phyloP scores from a whole-genome alignment of 202 grass and related monocot species.

The Bolboschoenoplectus hybrid region DNA sequence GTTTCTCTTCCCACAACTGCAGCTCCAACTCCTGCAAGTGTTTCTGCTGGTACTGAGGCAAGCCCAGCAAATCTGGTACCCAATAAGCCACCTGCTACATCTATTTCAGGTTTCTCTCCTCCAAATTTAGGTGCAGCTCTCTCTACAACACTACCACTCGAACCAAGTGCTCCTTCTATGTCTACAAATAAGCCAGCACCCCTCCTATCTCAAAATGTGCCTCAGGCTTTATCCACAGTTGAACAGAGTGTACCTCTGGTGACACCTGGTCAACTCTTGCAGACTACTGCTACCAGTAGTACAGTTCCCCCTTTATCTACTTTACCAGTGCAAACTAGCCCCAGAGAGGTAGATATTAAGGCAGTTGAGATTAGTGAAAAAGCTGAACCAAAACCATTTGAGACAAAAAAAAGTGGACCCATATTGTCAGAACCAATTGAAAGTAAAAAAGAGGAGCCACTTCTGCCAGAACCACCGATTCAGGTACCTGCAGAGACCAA shows the following conservation, averaged over 20 bases:
- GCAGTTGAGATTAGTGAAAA: slow-evolving; percentile 21
- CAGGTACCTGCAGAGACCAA: slow-evolving; percentile 44
- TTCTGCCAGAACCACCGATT: slow-evolving; percentile 46
- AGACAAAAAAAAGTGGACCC: slow-evolving; percentile 39
- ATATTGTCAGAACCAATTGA: slow-evolving; percentile 22
- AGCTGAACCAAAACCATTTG: slow-evolving; percentile 41
- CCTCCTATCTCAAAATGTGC: slow-evolving; percentile 40
- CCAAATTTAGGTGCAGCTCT: slow-evolving; percentile 49
- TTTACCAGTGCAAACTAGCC: slow-evolving; percentile 31
- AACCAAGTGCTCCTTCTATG: slow-evolving; percentile 43
- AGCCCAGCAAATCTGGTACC: slow-evolving; percentile 45
- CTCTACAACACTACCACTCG: slow-evolving; percentile 36
- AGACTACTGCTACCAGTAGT: slow-evolving; percentile 41
- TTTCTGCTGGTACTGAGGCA: slow-evolving; percentile 49
- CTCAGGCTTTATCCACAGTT: slow-evolving; percentile 37
- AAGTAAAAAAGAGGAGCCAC: slow-evolving; percentile 54
- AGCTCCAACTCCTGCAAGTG: slow-evolving; percentile 43
- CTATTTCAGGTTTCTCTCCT: slow-evolving; percentile 46
- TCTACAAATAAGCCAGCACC: slow-evolving; percentile 47
- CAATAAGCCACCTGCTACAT: slow-evolving; percentile 50
- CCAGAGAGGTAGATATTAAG: slow-evolving; percentile 33
- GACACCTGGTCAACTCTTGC: slow-evolving; percentile 61
- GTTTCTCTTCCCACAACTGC: slow-evolving; percentile 44
- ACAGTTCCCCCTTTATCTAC: slow-evolving; percentile 45
- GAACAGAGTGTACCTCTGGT: slow-evolving; percentile 45